Evolutionary conservation across 1,139 yeast genomes (phyloP), one percentile per base, ranked within the genome.

Genomic region (Hemisphaericaspora xylanilytica): DNA sequence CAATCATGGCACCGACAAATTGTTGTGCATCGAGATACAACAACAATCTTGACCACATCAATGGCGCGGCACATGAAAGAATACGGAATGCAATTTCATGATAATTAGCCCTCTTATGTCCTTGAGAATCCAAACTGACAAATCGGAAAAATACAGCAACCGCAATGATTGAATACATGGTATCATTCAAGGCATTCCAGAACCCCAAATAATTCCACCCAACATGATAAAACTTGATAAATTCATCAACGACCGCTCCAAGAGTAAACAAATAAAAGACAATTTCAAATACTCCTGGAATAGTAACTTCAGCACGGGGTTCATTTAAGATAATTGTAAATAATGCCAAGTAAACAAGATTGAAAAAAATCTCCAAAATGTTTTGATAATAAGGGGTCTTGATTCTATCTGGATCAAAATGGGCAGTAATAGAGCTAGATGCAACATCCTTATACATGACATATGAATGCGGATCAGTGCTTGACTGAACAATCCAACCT

Each of bases 1-100:
- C 92, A 49, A 88, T 75, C 88, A 87, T 84, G 3, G 90, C 89
- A 31, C 96, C 96, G 38, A 87, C 88, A 59, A 88, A 87, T 51
- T 79, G 75, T 48, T 83, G 81, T 3, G 92, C 84, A 57, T 88
- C 96, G 53, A 87, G 72, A 59, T 73, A 87, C 33, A 88, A 68
- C 40, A 88, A 65, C 42, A 88, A 64, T 42, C 96, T 71, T 5
- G 86, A 77, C 95, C 96, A 88, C 75, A 88, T 82, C 49, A 88
- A 69, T 1, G 96, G 96, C 2, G 96, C 85, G 11, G 87, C 89
- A 54, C 92, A 74, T 0, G 95, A 82, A 39, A 88, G 64, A 3
- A 86, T 58, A 47, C 94, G 68, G 59, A 81, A 87, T 0, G 94
- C 78, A 3, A 83, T 70, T 43, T 78, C 76, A 55, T 85, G 88